Base-by-base conservation (phyloP, 2,329 filamentous ascomycete species). In the Gyromitra esculenta region DNA sequence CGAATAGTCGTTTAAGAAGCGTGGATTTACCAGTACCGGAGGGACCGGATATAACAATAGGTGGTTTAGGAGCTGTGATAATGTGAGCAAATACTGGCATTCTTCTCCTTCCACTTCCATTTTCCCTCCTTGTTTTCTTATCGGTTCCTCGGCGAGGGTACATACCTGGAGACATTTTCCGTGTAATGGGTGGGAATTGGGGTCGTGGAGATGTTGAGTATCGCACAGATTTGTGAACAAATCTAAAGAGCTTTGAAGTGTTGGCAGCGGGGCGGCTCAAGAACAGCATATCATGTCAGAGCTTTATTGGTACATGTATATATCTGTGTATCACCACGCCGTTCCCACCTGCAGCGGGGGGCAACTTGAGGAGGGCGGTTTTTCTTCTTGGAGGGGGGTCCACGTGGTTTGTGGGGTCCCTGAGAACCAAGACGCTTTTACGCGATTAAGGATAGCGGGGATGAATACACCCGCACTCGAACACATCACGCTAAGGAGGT, bases 11-110 rank as follows among this genome's bases (percentile, higher is more conserved):
- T 82, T 90, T 90, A 83, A 92, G 90, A 77, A 95, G 89, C 11
- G 92, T 95, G 80, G 91, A 92, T 85, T 96, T 96, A 80, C 92
- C 92, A 62, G 92, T 89, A 82, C 92, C 92, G 9, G 89, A 91
- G 77, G 92, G 92, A 72, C 92, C 92, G 63, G 90, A 93, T 84
- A 96, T 91, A 81, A 96, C 90, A 81, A 95, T 87, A 13, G 80
- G 80, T 5, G 78, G 50, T 60, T 74, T 81, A 21, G 75, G 31
- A 66, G 48, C 74, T 78, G 54, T 52, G n/a, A 31, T n/a, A 35
- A 25, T 7, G 13, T 56, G 18, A 56, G 57, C 18, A 6, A 8
- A 13, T 1, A 18, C 18, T 41, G 1, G 6, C 41, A 15, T 37
- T 45, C 7, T 50, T 21, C 13, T 18, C 1, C 6, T 48, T 31